Conservation (phyloP, 31 red algal species). For the Asparagopsis taxiformis region DNA sequence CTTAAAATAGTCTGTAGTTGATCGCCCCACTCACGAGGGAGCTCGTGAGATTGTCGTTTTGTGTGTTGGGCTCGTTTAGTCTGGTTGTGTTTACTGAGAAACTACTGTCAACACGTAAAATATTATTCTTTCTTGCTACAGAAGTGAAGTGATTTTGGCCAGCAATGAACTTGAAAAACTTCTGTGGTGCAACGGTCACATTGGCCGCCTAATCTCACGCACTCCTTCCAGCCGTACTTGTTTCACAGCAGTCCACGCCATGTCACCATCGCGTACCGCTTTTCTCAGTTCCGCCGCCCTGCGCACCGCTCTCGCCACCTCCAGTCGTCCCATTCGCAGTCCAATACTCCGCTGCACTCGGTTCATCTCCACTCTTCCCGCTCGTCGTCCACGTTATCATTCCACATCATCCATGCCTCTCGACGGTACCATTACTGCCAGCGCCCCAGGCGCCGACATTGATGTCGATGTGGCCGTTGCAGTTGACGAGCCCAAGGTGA, state of each 20-base stretch:
- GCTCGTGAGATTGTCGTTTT: neutral
- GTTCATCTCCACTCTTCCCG: neutral
- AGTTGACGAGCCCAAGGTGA: slow-evolving; percentile 42
- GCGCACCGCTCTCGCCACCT: no score
- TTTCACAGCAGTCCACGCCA: no score
- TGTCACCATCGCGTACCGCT: no score
- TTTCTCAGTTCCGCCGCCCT: no score
- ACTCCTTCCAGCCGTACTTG: no score
- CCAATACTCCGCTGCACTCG: neutral
- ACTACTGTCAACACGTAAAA: neutral
- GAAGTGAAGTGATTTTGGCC: no score
- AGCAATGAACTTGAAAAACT: no score
- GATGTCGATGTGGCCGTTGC: neutral
- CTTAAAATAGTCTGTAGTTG: neutral
- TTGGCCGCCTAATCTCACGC: no score
- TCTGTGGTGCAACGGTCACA: no score
- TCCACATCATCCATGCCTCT: slow-evolving; percentile 2
- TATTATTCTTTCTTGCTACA: neutral
- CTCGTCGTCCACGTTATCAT: neutral
- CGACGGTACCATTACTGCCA: slow-evolving; percentile 1
- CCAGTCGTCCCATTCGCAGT: neutral
- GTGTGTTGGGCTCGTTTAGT: slow-evolving; percentile 1
- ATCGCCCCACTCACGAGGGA: neutral
- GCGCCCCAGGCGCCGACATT: neutral
- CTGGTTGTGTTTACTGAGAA: neutral